phyloP scores from a whole-genome alignment of 2,329 filamentous ascomycete species.

The Hymenoscyphus fraxineus region DNA sequence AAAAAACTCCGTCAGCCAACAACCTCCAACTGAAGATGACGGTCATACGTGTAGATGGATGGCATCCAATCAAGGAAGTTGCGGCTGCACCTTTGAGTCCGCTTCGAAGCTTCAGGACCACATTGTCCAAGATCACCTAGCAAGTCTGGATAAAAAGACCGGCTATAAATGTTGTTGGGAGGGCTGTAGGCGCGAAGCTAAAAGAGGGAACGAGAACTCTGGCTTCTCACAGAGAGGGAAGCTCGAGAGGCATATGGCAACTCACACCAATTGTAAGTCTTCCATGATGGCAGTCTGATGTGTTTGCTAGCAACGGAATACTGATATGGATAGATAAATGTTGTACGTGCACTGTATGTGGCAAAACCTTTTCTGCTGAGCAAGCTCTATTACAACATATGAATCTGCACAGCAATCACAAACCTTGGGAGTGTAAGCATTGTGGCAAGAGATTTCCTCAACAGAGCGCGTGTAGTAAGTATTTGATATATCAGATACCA shows the following conservation, averaged over 20 bases:
- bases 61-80: slow-evolving; percentile 10
- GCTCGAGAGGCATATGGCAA: slow-evolving; percentile 61
- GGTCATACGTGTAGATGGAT: slow-evolving; percentile 31
- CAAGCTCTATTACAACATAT: slow-evolving; percentile 66
- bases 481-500: background rate
- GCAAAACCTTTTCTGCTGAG: slow-evolving; percentile 58
- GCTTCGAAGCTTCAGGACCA: slow-evolving; percentile 53
- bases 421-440: slow-evolving; percentile 54
- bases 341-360: slow-evolving; percentile 53
- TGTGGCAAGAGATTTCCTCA: slow-evolving; percentile 62
- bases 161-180: slow-evolving; percentile 56
- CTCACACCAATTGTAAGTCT: slow-evolving; percentile 59
- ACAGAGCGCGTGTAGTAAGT: slow-evolving; percentile 60
- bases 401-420: slow-evolving; percentile 62
- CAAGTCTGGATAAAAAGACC: slow-evolving; percentile 41
- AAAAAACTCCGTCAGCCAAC: slow-evolving; percentile 1
- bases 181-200: slow-evolving; percentile 45
- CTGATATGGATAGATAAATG: slow-evolving; percentile 53
- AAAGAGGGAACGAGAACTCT: slow-evolving; percentile 34
- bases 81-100: slow-evolving; percentile 21
- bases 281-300: background rate
- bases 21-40: slow-evolving; percentile 8
- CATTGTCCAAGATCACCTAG: slow-evolving; percentile 49
- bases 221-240: slow-evolving; percentile 60
- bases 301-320: background rate